Percentiles rank a stretch among this genome's conserved stretches.
Evolutionary conservation across 2,329 filamentous ascomycete species (phyloP).

Genomic region (Pseudonectria foliicola): DNA sequence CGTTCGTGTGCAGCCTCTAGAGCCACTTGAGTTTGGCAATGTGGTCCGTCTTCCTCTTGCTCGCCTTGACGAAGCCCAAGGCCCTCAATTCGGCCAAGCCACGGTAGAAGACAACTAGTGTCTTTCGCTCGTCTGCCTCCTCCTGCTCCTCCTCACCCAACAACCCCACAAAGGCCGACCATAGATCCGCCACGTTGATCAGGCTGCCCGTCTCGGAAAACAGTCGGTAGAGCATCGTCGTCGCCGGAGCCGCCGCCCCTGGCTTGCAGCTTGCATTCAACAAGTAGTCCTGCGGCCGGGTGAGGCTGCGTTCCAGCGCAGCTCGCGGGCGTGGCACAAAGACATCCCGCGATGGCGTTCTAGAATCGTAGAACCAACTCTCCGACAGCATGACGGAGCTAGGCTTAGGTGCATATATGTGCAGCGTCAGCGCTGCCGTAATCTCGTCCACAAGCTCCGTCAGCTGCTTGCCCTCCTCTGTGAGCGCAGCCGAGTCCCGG

Average conservation of each 20-base stretch:
- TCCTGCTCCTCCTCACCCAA: slow-evolving; percentile 35
- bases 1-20: slow-evolving; percentile 20
- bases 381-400: slow-evolving; percentile 57
- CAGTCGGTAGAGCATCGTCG: slow-evolving; percentile 69
- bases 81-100: slow-evolving; percentile 77
- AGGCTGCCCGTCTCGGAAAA: slow-evolving; percentile 71
- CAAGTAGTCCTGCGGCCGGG: slow-evolving; percentile 69
- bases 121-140: slow-evolving; percentile 43
- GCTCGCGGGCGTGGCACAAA: slow-evolving; percentile 68
- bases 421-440: slow-evolving; percentile 18
- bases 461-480: slow-evolving; percentile 63
- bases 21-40: slow-evolving; percentile 84
- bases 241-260: slow-evolving; percentile 56
- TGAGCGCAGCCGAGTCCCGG: slow-evolving; percentile 64
- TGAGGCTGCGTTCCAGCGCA: slow-evolving; percentile 64
- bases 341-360: slow-evolving; percentile 62
- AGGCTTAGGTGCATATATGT: slow-evolving; percentile 17
- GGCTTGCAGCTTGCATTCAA: slow-evolving; percentile 61
- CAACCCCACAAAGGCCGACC: slow-evolving; percentile 66
- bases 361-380: slow-evolving; percentile 67
- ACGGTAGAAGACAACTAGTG: slow-evolving; percentile 74
- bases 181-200: slow-evolving; percentile 74
- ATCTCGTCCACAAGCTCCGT: slow-evolving; percentile 55
- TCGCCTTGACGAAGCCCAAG: slow-evolving; percentile 82
- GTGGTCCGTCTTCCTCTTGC: slow-evolving; percentile 87